phyloP scores from a whole-genome alignment of 129 eudicot genomes.

The carrot (Daucus carota) region DH1_v3.0 NC_030384.2:49142001-49142500 shows the following conservation, averaged over 20 bases:
- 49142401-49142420: conserved; percentile 34
- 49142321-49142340: conserved; percentile 83
- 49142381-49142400: conserved; percentile 71
- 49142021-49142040: conserved; percentile 51
- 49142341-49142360: conserved; percentile 57
- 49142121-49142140: conserved; percentile 58
- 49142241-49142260: conserved; percentile 36
- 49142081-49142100: conserved; percentile 58
- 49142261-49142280: conserved; percentile 35
- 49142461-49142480: conserved; percentile 53
- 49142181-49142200: conserved; percentile 45
- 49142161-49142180: conserved; percentile 45
- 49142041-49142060: conserved; percentile 36
- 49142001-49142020: conserved; percentile 57
- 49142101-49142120: conserved; percentile 60
- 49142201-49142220: conserved; percentile 94
- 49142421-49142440: conserved; percentile 81
- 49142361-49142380: conserved; percentile 76
- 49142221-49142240: conserved; percentile 68
- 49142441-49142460: conserved; percentile 74
- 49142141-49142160: conserved; percentile 70
- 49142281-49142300: conserved; percentile 67
- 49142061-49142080: conserved; percentile 48
- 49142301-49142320: conserved; percentile 76
- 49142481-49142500: conserved; percentile 63